Base-by-base conservation (phyloP, 352 stramenopile genomes). In the Albugo candida region DNA sequence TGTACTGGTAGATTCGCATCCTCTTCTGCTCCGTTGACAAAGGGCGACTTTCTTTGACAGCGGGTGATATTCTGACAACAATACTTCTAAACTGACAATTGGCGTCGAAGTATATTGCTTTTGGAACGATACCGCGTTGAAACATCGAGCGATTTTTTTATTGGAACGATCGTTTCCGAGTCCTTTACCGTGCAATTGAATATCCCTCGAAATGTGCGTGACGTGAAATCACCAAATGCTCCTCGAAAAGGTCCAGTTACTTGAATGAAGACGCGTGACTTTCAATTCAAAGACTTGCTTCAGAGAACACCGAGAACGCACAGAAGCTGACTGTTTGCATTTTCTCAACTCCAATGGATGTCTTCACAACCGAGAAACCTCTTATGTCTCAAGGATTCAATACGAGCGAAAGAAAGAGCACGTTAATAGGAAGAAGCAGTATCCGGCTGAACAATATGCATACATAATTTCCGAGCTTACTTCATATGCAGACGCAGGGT, bases 391-490 rank as follows among this genome's bases (percentile, higher is more conserved):
- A 31, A 3, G 3, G 24, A 31, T 10, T 3, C 64, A 11, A 88
- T 64, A 20, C 52, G 56, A 14, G 81, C 70, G 4, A 62, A 41
- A 8, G 59, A 39, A 20, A 89, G 64, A 1, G 58, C 45, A 0
- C 49, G 38, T 3, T 86, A 56, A 0, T 58, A 58, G 36, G 84
- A 81, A 5, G 59, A 51, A 20, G 69, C 53, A 20, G 72, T 64
- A 47, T 89, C 76, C 0, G 71, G 73, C 45, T 89, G 73, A 0
- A 68, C 81, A 37, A 86, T 49, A 0, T 71, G 71, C 13, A 89
- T 53, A 34, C 61, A 61, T 2, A 89, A 41, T 0, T 72, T 63
- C 3, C 71, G 59, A 14, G 67, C 62, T 21, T 73, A 61, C 13
- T 79, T 74, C 0, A 63, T 61, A 19, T 77, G 69, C 11, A 89